Base-by-base conservation (phyloP, 2,329 filamentous ascomycete genomes). In the Sarocladium oryzae region DNA sequence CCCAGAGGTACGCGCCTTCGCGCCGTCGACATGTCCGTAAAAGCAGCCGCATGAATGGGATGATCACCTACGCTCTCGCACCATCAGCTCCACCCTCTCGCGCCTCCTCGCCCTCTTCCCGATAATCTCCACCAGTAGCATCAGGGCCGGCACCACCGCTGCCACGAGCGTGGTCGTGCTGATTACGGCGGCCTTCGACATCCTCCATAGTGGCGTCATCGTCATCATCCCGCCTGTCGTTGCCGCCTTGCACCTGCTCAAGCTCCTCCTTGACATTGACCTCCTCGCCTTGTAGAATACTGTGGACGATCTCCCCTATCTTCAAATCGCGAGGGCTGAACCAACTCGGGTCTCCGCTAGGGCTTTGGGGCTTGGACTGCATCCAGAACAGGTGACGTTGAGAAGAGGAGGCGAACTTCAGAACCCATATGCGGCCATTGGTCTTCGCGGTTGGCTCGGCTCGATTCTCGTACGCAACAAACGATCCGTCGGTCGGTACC, bases 361-460 rank as follows among this genome's bases (percentile, higher is more conserved):
- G 79, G 64, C 69, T 82, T 70, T 96, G 90, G 28, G 86, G 80
- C 70, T 91, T 91, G 26, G 89, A 93, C 71, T 99, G 93, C 63
- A 99, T 76, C 91, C 92, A 99, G 75, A 97, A 99, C 54, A 96
- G 78, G 70, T 97, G 79, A 62, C 91, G 84, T 69, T 95, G 85
- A 53, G 90, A 93, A 56, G 89, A 96, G 11, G 91, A 96, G 26
- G 80, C 81, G 73, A 99, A 99, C 69, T 95, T 96, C 63, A 99
- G 83, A 53, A 88, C 85, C 67, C 91, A 96, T 66, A 99, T 85
- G 61, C 93, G 89, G 58, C 91, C 95, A 65, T 95, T 90, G 41
- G 86, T 85, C 63, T 88, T 82, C 52, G 79, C 72, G 15, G 76
- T 73, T 50, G 78, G 75, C 15, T 76, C 73, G 54, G 75, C 70